phyloP scores from a whole-genome alignment of 163 green algal species.

The Scenedesmus sp. region DNA sequence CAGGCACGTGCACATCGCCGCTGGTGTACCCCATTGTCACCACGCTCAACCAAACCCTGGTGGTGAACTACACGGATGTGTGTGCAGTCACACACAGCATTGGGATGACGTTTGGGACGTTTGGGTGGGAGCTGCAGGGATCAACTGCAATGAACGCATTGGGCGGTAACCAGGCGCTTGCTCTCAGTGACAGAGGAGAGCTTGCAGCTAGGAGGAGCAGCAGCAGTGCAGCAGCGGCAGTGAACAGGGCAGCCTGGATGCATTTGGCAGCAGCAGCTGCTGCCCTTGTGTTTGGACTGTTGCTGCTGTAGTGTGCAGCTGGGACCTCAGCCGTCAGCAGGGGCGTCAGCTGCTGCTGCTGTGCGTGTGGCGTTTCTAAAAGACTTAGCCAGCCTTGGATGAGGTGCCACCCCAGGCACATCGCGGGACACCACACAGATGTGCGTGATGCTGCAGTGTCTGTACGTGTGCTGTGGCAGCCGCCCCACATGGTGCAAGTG shows the following conservation, averaged over 20 bases:
- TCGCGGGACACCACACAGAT: too few relatives aligned
- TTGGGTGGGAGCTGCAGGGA: constrained; percentile 39
- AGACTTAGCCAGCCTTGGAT: too few relatives aligned
- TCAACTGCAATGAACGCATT: neutral
- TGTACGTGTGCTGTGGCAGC: too few relatives aligned
- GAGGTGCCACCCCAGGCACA: too few relatives aligned
- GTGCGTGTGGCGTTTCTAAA: too few relatives aligned
- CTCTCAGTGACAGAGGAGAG: neutral
- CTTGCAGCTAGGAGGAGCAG: neutral
- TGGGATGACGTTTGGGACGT: constrained; percentile 15
- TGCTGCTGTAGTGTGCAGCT: neutral
- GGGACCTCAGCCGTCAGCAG: too few relatives aligned
- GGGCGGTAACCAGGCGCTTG: neutral
- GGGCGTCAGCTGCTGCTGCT: too few relatives aligned
- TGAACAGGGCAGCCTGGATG: neutral
- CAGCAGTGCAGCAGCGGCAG: neutral
- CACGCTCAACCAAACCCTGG: constrained; percentile 37
- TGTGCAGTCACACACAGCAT: constrained; percentile 20
- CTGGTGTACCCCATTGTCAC: constrained; percentile 1
- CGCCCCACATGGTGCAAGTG: too few relatives aligned
- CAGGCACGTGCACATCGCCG: constrained; percentile 32
- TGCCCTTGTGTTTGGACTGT: neutral
- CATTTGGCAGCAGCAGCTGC: neutral
- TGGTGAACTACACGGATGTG: constrained; percentile 40
- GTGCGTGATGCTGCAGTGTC: too few relatives aligned